These are phyloP conservation scores for Malus sylvestris DNA, from an alignment of 306 rosid genomes.

Conservation along the genomic window DNA sequence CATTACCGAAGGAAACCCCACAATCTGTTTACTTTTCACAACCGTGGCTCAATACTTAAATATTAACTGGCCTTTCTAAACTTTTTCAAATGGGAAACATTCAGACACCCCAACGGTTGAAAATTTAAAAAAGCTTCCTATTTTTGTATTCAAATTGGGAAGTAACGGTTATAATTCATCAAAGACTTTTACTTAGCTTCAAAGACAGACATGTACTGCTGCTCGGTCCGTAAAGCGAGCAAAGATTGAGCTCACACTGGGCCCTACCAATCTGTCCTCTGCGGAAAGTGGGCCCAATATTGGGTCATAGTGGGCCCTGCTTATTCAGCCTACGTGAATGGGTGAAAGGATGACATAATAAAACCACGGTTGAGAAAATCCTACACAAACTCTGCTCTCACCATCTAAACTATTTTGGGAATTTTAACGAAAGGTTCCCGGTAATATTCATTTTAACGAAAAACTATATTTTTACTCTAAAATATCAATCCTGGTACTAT, in stretches of 20 bases:
- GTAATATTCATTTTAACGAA: rapidly evolving
- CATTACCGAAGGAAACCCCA: neutral
- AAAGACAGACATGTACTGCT: conserved; percentile 25
- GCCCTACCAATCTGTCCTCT: neutral
- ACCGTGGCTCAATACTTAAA: neutral
- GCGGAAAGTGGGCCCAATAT: neutral
- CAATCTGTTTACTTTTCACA: neutral
- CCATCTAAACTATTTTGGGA: neutral
- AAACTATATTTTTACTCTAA: too few relatives aligned
- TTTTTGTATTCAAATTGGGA: neutral
- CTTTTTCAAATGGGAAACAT: neutral
- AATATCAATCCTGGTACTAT: too few relatives aligned
- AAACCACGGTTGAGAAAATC: neutral
- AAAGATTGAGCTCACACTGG: neutral
- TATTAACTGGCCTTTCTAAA: neutral
- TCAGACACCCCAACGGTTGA: conserved; percentile 24
- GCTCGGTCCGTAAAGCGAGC: conserved; percentile 13
- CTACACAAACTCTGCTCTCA: neutral
- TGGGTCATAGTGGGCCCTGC: neutral
- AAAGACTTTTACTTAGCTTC: conserved; percentile 36
- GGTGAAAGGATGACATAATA: neutral
- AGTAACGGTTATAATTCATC: conserved; percentile 23
- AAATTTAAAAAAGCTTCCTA: neutral
- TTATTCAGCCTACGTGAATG: neutral
- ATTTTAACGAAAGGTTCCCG: rapidly evolving